Evolutionary conservation across 2,329 filamentous ascomycete species (phyloP).

Genomic region (Blastomyces gilchristii): DNA sequence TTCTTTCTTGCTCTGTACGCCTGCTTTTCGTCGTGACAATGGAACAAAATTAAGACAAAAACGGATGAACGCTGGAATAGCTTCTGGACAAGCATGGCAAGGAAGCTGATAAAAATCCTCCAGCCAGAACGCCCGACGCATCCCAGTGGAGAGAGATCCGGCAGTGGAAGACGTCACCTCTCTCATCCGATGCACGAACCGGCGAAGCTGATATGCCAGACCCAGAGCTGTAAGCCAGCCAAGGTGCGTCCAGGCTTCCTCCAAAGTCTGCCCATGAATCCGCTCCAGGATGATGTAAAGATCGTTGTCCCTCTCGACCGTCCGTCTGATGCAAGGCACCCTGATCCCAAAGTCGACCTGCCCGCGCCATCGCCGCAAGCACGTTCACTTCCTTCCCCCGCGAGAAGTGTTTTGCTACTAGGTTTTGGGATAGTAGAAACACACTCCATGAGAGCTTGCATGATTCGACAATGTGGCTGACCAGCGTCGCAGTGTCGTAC

Average conservation of each 20-base stretch:
- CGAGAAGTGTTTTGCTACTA: slow-evolving; percentile 9
- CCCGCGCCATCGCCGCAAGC: slow-evolving; percentile 15
- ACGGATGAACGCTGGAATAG: slow-evolving; percentile 16
- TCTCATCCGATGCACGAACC: slow-evolving; percentile 15
- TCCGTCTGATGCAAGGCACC: slow-evolving; percentile 13
- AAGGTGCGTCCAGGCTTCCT: slow-evolving; percentile 16
- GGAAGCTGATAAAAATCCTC: slow-evolving; percentile 19
- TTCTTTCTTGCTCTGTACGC: background rate
- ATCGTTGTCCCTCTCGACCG: slow-evolving; percentile 10
- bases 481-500: slow-evolving; percentile 4
- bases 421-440: slow-evolving; percentile 10
- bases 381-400: slow-evolving; percentile 14
- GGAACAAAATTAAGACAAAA: slow-evolving; percentile 19
- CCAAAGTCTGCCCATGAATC: slow-evolving; percentile 17
- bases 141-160: slow-evolving; percentile 15
- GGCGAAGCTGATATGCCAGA: slow-evolving; percentile 18
- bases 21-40: slow-evolving; percentile 3
- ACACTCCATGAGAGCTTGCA: slow-evolving; percentile 2
- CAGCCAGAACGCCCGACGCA: slow-evolving; percentile 17
- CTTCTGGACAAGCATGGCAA: slow-evolving; percentile 11
- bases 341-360: slow-evolving; percentile 17
- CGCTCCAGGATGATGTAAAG: slow-evolving; percentile 18
- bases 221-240: slow-evolving; percentile 17
- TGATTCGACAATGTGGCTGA: slow-evolving; percentile 2
- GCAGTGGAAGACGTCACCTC: slow-evolving; percentile 17